These are phyloP conservation scores for Rhizopogon roseolus DNA, from an alignment of 768 basidiomycete genomes.

Conservation along the genomic window DNA sequence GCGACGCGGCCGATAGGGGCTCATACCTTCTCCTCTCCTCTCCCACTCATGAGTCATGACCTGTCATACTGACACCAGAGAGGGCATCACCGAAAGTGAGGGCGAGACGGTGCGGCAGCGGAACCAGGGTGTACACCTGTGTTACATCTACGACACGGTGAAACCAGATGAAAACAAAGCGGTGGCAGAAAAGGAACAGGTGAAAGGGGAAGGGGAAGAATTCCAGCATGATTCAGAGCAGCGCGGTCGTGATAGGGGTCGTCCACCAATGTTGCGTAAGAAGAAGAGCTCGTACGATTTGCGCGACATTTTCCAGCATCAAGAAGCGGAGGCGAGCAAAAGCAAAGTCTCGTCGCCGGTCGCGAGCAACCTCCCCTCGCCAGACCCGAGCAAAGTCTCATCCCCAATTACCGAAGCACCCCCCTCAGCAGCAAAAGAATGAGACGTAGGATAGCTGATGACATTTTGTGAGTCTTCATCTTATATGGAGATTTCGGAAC, in stretches of 20 bases:
- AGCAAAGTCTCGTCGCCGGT: not conserved
- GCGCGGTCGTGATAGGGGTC: not conserved
- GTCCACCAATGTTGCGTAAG: conserved; percentile 23
- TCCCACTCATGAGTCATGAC: not conserved
- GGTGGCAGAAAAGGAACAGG: not conserved
- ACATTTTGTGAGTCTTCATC: not conserved
- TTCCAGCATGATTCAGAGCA: not conserved
- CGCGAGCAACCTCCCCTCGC: not conserved
- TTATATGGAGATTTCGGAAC: not conserved
- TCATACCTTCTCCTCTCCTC: not conserved
- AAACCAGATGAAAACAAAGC: not conserved
- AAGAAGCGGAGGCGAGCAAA: not conserved
- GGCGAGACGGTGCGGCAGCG: not conserved
- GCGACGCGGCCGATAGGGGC: not conserved
- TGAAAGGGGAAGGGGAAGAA: no score
- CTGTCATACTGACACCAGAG: not conserved
- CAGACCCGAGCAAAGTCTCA: not conserved
- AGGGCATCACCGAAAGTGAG: not conserved
- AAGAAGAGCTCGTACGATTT: conserved; percentile 30
- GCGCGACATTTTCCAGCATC: conserved; percentile 23
- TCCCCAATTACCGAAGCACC: not conserved
- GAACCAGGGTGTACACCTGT: no score
- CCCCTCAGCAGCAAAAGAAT: not conserved
- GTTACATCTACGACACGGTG: no score
- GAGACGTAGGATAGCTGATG: no score